Evolutionary conservation across 2,329 filamentous ascomycete species (phyloP).

Genomic region (Penicillium sp.): DNA sequence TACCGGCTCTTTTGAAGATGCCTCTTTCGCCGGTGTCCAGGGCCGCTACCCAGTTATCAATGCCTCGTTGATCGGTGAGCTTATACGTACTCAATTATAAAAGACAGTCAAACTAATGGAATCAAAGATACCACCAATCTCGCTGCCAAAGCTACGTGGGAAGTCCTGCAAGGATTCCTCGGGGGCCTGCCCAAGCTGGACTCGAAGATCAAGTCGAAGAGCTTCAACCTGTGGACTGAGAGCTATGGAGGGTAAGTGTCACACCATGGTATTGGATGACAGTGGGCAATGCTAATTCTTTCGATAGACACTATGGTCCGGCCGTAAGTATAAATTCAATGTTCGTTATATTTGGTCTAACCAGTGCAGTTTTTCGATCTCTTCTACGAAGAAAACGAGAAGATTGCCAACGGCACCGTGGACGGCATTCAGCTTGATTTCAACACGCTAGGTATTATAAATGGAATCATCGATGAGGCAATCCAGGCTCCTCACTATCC

Average conservation of each 20-base stretch:
- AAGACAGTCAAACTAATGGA: neutral
- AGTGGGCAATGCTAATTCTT: neutral
- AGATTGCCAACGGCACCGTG: conserved; percentile 51
- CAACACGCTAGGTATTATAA: conserved; percentile 55
- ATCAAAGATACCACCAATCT: conserved; percentile 53
- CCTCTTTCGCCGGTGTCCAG: conserved; percentile 40
- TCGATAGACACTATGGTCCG: conserved; percentile 52
- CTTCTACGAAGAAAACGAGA: conserved; percentile 58
- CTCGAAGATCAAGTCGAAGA: conserved; percentile 50
- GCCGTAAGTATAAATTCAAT: conserved; percentile 27
- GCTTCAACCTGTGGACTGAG: conserved; percentile 61
- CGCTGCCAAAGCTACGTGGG: conserved; percentile 56
- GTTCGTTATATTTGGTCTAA: conserved; percentile 13
- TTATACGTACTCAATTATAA: neutral
- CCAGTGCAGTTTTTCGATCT: conserved; percentile 52
- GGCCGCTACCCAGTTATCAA: conserved; percentile 53
- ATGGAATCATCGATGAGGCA: conserved; percentile 56
- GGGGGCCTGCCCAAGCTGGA: conserved; percentile 50
- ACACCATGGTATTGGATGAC: neutral
- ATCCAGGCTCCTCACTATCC: conserved; percentile 53
- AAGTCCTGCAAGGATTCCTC: conserved; percentile 56
- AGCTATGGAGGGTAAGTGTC: conserved; percentile 48
- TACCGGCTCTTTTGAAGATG: conserved; percentile 49
- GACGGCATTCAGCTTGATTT: conserved; percentile 53
- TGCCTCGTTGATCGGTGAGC: conserved; percentile 43